Evolutionary conservation across 73 alveolate genomes (phyloP), one percentile per base, ranked within the genome.

Genomic region (Paramecium tetraurelia): DNA sequence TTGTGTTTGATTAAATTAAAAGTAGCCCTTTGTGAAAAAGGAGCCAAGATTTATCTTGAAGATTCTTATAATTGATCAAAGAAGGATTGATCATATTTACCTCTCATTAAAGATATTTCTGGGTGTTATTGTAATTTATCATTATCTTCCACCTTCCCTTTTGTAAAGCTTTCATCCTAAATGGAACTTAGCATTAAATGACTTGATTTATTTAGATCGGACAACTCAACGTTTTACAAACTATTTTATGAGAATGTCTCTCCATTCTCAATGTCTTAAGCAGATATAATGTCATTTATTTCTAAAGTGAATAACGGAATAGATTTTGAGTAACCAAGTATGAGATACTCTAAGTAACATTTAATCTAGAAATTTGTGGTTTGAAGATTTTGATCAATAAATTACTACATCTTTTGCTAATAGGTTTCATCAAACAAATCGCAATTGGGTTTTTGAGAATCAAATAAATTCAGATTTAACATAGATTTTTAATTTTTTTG

Each of bases 1-100:
- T 63, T 63, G 31, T 63, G 44, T 63, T 63, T 63, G 5, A 63
- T 63, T 33, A 63, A 33, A 63, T 63, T 63, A 63, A 63, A 63
- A 24, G 21, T 63, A 12, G 84, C 84, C 14, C 84, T 63, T 33
- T 63, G 11, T 14, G 84, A 63, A 63, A 63, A 63, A 2, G 84
- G 84, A 31, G 50, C 84, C 46, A 63, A 63, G 4, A 63, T 63
- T 63, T 63, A 63, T 63, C 84, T 63, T 63, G 84, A 63, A 31
- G 84, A 63, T 27, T 63, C 84, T 8, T 63, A 24, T 24, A 0
- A 1, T 33, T 63, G 21, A 24, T 63, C 84, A 63, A 31, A 63
- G 31, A 22, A 63, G 3, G 84, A 63, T 33, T 31, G 14, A 63
- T 63, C 84, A 63, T 63, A 63, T 63, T 18, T 63, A 0, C 84